Evolutionary conservation across 2,329 filamentous ascomycete species (phyloP).

Genomic region (Ascochyta koolunga): DNA sequence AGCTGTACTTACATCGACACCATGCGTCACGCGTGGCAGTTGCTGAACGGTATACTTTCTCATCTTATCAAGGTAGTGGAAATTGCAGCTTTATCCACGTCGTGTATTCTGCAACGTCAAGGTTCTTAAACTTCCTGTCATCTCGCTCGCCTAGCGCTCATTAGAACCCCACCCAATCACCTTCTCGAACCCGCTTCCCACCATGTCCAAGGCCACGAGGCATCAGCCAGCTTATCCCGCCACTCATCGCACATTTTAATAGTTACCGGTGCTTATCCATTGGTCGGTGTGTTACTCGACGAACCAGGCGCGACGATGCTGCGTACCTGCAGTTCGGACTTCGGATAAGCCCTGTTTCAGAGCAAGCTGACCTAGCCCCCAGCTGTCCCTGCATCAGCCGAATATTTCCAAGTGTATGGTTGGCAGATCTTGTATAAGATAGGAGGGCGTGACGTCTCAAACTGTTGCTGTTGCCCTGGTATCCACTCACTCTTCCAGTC

Average conservation of each 20-base stretch:
- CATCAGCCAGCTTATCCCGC: conserved; percentile 15
- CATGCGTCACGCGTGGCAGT: conserved; percentile 3
- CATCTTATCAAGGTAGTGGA: conserved; percentile 2
- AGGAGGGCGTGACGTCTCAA: neutral
- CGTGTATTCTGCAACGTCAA: conserved; percentile 14
- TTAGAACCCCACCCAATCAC: conserved; percentile 12
- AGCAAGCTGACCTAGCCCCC: conserved; percentile 8
- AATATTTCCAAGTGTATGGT: neutral
- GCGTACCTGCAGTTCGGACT: conserved; percentile 18
- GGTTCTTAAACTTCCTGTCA: neutral
- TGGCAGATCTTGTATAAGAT: conserved; percentile 3
- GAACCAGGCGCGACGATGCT: conserved; percentile 13
- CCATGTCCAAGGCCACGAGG: conserved; percentile 7
- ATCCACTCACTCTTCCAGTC: conserved; percentile 2
- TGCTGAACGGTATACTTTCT: neutral
- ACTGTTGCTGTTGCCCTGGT: neutral
- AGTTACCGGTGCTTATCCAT: conserved; percentile 12
- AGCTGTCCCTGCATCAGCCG: conserved; percentile 1
- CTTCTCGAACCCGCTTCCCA: neutral
- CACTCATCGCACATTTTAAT: neutral
- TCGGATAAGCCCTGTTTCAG: conserved; percentile 17
- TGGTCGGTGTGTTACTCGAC: conserved; percentile 7
- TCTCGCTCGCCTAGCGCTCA: conserved; percentile 10
- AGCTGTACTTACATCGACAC: neutral
- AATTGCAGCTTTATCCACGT: conserved; percentile 11